Conservation (phyloP, 2,329 filamentous ascomycete genomes). For the Trichoderma lentiforme region DNA sequence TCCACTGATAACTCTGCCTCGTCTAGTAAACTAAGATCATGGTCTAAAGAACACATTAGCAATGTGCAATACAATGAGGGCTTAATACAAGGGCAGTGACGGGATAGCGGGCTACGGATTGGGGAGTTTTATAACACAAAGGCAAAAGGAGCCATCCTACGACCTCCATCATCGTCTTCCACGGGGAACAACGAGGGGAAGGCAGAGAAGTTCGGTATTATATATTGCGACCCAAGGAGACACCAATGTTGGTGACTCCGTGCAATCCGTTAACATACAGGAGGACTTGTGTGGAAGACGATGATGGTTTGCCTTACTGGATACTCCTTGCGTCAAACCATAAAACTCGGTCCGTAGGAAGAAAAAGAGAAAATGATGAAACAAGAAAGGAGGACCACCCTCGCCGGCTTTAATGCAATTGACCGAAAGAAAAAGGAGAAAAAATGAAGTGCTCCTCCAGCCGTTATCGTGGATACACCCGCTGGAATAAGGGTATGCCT, state of each 20-base stretch:
- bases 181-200: slow-evolving; percentile 37
- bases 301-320: slow-evolving; percentile 66
- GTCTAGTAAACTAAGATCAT: slow-evolving; percentile 58
- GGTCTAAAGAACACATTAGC: slow-evolving; percentile 55
- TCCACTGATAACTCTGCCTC: slow-evolving; percentile 64
- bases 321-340: slow-evolving; percentile 19
- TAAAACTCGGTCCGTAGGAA: not conserved
- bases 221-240: slow-evolving; percentile 42
- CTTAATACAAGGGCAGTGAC: not conserved
- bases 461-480: slow-evolving; percentile 29
- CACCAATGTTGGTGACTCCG: slow-evolving; percentile 31
- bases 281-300: slow-evolving; percentile 58
- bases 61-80: slow-evolving; percentile 20
- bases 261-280: slow-evolving; percentile 61
- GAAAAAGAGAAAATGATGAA: slow-evolving; percentile 18
- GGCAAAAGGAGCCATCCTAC: slow-evolving; percentile 45
- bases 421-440: slow-evolving; percentile 14
- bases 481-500: slow-evolving; percentile 33
- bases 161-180: slow-evolving; percentile 63
- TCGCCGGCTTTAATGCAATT: slow-evolving; percentile 25
- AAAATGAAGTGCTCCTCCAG: slow-evolving; percentile 29
- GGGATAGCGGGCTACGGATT: slow-evolving; percentile 10
- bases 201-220: slow-evolving; percentile 35
- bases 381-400: slow-evolving; percentile 14
- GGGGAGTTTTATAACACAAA: slow-evolving; percentile 42